phyloP scores from a whole-genome alignment of 2,329 filamentous ascomycete genomes.

The Claviceps cyperi region DNA sequence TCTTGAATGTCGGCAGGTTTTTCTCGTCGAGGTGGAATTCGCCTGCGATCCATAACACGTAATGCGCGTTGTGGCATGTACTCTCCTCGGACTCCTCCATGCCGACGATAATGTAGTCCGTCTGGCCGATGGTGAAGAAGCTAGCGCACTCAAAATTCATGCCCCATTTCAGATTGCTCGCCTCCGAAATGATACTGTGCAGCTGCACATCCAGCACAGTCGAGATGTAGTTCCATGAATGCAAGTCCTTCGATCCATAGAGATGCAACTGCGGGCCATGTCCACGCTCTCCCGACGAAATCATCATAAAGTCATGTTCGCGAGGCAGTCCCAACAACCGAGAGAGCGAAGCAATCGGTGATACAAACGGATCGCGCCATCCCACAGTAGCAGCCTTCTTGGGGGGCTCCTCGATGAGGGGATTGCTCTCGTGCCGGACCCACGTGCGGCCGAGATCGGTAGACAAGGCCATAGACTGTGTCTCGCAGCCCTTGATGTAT shows the following conservation, averaged over 20 bases:
- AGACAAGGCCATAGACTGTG: constrained; percentile 26
- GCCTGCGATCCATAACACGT: constrained; percentile 7
- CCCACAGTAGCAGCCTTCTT: constrained; percentile 10
- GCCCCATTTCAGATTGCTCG: constrained; percentile 4
- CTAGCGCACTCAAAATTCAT: constrained; percentile 13
- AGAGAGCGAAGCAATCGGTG: constrained; percentile 9
- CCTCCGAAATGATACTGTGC: constrained; percentile 1
- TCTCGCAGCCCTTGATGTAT: constrained; percentile 29
- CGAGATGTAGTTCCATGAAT: constrained; percentile 10
- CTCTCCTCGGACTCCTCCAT: constrained; percentile 8
- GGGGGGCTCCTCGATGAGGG: constrained; percentile 10
- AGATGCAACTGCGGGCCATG: constrained; percentile 10
- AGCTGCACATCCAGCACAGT: constrained; percentile 5
- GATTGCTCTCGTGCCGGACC: constrained; percentile 10
- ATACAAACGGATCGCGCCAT: constrained; percentile 15
- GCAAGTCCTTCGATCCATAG: constrained; percentile 10
- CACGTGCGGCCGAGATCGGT: constrained; percentile 17
- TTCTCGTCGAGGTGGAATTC: constrained; percentile 1
- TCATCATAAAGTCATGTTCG: constrained; percentile 24
- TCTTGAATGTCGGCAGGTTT: constrained; percentile 4
- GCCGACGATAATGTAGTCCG: constrained; percentile 8
- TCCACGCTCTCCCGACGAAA: constrained; percentile 18
- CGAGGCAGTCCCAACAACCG: constrained; percentile 6
- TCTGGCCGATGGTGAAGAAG: constrained; percentile 6
- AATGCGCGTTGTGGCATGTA: constrained; percentile 6